These are phyloP conservation scores for Penstemon eatonii DNA, from an alignment of 257 asterid species.

Conservation along the genomic window DNA sequence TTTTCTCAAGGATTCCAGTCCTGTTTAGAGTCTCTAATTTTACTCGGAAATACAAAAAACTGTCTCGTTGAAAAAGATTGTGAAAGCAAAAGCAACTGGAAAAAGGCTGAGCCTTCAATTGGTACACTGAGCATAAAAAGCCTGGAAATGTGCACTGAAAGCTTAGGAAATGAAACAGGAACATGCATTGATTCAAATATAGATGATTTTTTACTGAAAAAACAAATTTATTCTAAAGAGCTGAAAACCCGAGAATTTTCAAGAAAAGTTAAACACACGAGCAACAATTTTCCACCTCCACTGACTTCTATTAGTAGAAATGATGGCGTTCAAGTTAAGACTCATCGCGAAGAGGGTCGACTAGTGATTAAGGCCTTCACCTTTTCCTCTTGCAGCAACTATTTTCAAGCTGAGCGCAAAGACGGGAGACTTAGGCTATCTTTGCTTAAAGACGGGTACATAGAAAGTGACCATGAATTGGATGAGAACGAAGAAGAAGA, in stretches of 20 bases:
- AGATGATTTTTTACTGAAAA: conserved; percentile 31
- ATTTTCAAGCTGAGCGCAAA: conserved; percentile 50
- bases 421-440: conserved; percentile 72
- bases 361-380: conserved; percentile 55
- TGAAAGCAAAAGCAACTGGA: not conserved
- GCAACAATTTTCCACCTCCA: conserved; percentile 60
- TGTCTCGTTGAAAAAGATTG: not conserved
- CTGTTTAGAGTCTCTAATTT: conserved; percentile 35
- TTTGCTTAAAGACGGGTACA: not conserved
- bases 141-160: conserved; percentile 83
- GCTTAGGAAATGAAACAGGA: conserved; percentile 73
- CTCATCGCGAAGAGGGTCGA: conserved; percentile 69
- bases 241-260: conserved; percentile 19
- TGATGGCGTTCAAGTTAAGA: conserved; percentile 43
- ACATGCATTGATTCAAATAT: conserved; percentile 35
- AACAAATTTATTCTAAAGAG: conserved; percentile 14
- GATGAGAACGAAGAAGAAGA: conserved; percentile 1
- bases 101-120: conserved; percentile 29
- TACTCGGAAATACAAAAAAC: conserved; percentile 16
- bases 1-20: conserved; percentile 36
- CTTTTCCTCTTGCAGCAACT: conserved; percentile 19
- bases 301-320: conserved; percentile 53
- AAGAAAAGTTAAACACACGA: conserved; percentile 25
- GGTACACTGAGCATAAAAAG: conserved; percentile 45
- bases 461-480: not conserved